Base-by-base conservation (phyloP, 306 rosid species). In the Alnus glutinosa region DNA sequence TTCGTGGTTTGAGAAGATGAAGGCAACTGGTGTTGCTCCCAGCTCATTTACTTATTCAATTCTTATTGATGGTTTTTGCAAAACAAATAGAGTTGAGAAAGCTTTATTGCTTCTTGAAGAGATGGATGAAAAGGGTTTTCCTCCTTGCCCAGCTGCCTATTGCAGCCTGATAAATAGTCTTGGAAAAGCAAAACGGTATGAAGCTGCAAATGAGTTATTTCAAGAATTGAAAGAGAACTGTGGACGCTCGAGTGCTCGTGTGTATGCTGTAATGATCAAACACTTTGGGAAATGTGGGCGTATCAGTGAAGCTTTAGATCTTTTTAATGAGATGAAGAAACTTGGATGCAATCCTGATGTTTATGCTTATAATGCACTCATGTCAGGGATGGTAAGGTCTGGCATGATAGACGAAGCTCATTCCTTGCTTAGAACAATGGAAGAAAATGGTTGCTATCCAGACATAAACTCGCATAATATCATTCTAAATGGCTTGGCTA, bases 211-310 rank as follows among this genome's bases (percentile, higher is more conserved):
- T 74, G 98, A 95, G 81, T 86, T 92, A 66, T 95, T 95, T 83
- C 92, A 85, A 76, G 98, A 95, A 79, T 78, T 95, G 88, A 92
- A 89, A 83, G 98, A 95, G 86, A 95, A 91, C 39, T 91, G 98
- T 28, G 98, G 97, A 62, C 39, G 63, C 74, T 88, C 98, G 2
- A 95, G 97, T 81, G 97, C 98, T 80, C 93, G 97, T 68, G 98
- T 94, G 47, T 95, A 92, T 79, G 98, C 97, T 1, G 98, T 95
- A 83, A 95, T 95, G 98, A 95, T 95, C 62, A 95, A 91, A 81
- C 97, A 91, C 80, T 90, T 89, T 28, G 98, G 98, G 80, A 95
- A 91, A 81, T 88, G 97, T 32, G 97, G 98, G 50, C 88, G 92
- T 46, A 80, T 91, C 2, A 78, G 78, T 74, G 98, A 91, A 75